phyloP scores from a whole-genome alignment of 495 filamentous ascomycete species.

The Penicillium silybi region DNA sequence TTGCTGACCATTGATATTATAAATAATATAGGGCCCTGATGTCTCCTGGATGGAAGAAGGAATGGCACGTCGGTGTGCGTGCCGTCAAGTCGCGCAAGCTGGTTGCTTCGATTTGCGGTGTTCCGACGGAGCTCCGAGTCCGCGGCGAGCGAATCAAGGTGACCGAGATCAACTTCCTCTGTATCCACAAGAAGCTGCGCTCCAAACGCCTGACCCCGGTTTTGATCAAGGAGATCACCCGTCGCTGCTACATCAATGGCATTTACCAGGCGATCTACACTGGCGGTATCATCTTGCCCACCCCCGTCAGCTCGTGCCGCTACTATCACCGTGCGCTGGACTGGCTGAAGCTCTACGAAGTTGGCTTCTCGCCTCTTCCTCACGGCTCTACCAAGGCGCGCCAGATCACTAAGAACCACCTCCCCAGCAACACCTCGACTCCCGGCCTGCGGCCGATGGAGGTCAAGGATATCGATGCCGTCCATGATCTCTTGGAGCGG shows the following conservation, averaged over 20 bases:
- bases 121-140: conserved; percentile 77
- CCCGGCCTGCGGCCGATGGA: conserved; percentile 76
- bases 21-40: conserved; percentile 76
- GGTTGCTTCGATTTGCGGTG: conserved; percentile 91
- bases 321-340: conserved; percentile 92
- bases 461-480: conserved; percentile 72
- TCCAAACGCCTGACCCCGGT: conserved; percentile 87
- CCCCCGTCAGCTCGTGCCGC: conserved; percentile 83
- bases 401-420: conserved; percentile 73
- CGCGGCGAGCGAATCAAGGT: conserved; percentile 68
- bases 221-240: conserved; percentile 95
- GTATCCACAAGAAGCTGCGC: conserved; percentile 95
- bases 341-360: conserved; percentile 93
- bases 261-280: conserved; percentile 97
- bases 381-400: conserved; percentile 72
- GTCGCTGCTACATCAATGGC: conserved; percentile 74
- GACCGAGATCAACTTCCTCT: conserved; percentile 96
- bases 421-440: conserved; percentile 67
- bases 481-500: conserved; percentile 67
- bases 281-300: conserved; percentile 83
- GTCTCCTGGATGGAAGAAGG: conserved; percentile 88
- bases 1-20: conserved; percentile 20
- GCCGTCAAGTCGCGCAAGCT: conserved; percentile 72
- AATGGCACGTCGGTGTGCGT: conserved; percentile 95
- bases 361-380: conserved; percentile 84